phyloP scores from a whole-genome alignment of 176 grass and related monocot species.

The maize (Zea mays) region Zm-B73-REFERENCE-NAM-5.0 NC_050100.1:11482501-11483000 shows the following conservation, averaged over 20 bases:
- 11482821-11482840: no score
- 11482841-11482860: no score
- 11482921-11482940: no score
- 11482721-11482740: not conserved
- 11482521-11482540: not conserved
- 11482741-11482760: not conserved
- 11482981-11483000: no score
- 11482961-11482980: no score
- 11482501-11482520: not conserved
- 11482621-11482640: not conserved
- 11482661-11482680: not conserved
- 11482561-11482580: not conserved
- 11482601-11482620: not conserved
- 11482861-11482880: no score
- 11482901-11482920: no score
- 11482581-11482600: conserved; percentile 17
- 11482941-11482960: no score
- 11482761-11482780: conserved; percentile 2
- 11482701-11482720: not conserved
- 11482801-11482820: not conserved
- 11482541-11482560: not conserved
- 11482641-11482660: not conserved
- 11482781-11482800: not conserved
- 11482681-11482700: conserved; percentile 17
- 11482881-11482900: no score